Conservation (phyloP, 345 rosid genomes). For the Eutrema yunnanense region DNA sequence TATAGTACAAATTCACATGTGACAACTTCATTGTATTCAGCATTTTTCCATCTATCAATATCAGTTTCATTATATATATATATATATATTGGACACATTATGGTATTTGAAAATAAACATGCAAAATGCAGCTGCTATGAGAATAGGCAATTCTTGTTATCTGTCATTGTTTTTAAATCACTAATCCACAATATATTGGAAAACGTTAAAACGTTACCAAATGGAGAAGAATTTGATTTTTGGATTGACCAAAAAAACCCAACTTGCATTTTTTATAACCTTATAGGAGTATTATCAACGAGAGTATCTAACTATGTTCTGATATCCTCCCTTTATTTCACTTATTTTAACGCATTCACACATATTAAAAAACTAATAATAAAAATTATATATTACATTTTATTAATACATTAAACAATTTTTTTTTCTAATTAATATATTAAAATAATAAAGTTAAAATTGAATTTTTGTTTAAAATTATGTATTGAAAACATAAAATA, state of each 20-base stretch:
- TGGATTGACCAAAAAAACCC: not conserved
- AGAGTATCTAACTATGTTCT: not conserved
- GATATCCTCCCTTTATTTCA: too few species aligned
- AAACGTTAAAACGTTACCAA: not conserved
- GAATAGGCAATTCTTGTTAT: not conserved
- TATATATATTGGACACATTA: not conserved
- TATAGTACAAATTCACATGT: conserved; percentile 6
- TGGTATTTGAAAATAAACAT: not conserved
- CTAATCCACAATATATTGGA: too few species aligned
- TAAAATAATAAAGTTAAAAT: too few species aligned
- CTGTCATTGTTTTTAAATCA: too few species aligned
- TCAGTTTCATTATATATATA: not conserved
- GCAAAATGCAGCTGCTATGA: not conserved
- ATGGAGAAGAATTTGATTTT: conserved; percentile 13
- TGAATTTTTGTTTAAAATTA: too few species aligned
- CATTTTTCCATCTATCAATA: conserved; percentile 6
- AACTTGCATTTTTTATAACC: not conserved
- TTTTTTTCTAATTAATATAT: too few species aligned
- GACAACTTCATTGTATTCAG: conserved; percentile 17
- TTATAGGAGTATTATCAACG: not conserved
- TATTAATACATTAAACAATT: too few species aligned
- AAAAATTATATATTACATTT: too few species aligned
- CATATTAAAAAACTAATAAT: too few species aligned
- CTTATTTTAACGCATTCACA: too few species aligned
- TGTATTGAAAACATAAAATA: too few species aligned